Evolutionary conservation across 2,329 filamentous ascomycete species (phyloP), one percentile per base, ranked within the genome.

Genomic region (Nothophoma quercina): DNA sequence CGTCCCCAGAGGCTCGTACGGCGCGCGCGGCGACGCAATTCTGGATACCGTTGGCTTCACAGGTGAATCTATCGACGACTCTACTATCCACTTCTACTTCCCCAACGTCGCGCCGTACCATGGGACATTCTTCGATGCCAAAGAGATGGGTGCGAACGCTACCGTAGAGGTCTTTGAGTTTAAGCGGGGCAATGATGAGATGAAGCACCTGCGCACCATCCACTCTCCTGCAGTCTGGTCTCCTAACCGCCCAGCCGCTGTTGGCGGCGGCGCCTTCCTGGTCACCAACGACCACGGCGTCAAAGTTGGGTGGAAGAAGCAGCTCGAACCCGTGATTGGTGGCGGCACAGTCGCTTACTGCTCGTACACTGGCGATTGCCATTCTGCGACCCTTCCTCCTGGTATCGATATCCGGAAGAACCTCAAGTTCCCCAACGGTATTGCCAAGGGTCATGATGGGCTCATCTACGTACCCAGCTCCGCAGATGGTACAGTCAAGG

Each of bases 391-490:
- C 5, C 28, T 33, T 7, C 39, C 49, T 0, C 41, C 48, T 7
- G 28, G 32, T 2, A 22, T 56, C 13, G 33, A 64, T 12, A 59
- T 63, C 4, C 52, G 58, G n/a, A 28, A 56, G 5, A 61, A 55
- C 13, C 60, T 71, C 44, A 71, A 64, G 33, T 68, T 70, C 36
- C 64, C 68, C 5, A 71, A 71, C 26, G 67, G 68, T 4, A 51
- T 71, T 1, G 51, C 64, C 1, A 56, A 43, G 16, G 67, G 65
- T 10, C 26, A 41, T 22, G 65, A 69, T 38, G 60, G 55, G 2
- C 58, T 69, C 4, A 63, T 65, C 40, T 70, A 71, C 38, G 60
- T 70, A 0, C 67, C 67, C 21, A 64, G 62, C 29, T 56, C 46
- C n/a, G 55, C 66, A 2, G 62, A 67, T 33, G 66, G 67, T 5